Evolutionary conservation across 1,139 yeast genomes (phyloP), one percentile per base, ranked within the genome.

Genomic region (Yamadazyma sp.): DNA sequence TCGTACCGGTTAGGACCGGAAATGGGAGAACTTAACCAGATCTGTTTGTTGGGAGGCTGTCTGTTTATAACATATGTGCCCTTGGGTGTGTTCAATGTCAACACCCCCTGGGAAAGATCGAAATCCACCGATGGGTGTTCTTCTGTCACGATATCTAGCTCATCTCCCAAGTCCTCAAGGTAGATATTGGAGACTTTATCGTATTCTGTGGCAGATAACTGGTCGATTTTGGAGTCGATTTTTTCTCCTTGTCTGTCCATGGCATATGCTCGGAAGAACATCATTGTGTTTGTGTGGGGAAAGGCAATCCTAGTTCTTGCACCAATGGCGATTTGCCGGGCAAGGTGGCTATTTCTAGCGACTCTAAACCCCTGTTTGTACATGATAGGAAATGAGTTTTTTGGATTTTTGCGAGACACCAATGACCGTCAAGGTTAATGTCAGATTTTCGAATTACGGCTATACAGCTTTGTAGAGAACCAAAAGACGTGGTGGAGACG

Each of bases 31-130:
- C 94, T 80, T 38, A 88, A 73, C 97, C 97, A 89, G 29, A 89
- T 82, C 59, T 89, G 97, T 60, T 84, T 83, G 61, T 87, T 89
- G 2, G 96, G 95, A 1, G 97, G 96, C 62, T 90, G 96, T 56
- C 87, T 87, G 65, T 89, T 90, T 51, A 90, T 81, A 24, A 89
- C 95, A 57, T 89, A 89, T 2, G 90, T 78, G 2, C 96, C 96
- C 26, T 70, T 64, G 2, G 79, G 75, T 24, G 85, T 57, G 3
- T 70, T 73, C 43, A 89, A 60, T 2, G 90, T 82, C 65, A 89
- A 63, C 10, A 89, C 96, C 3, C 97, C 97, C 43, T 85, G 90
- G 56, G 80, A 73, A 42, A 84, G 73, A 51, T 89, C 97, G n/a
- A 82, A 79, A 48, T 89, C 96, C 9, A 86, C 62, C 29, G 76